A percentile compares a stretch with the other conserved stretches of the same genome.
These are phyloP conservation scores for Cystobasidiaceae sp. DNA, from an alignment of 1,284 basidiomycete genomes.

Conservation along the genomic window DNA sequence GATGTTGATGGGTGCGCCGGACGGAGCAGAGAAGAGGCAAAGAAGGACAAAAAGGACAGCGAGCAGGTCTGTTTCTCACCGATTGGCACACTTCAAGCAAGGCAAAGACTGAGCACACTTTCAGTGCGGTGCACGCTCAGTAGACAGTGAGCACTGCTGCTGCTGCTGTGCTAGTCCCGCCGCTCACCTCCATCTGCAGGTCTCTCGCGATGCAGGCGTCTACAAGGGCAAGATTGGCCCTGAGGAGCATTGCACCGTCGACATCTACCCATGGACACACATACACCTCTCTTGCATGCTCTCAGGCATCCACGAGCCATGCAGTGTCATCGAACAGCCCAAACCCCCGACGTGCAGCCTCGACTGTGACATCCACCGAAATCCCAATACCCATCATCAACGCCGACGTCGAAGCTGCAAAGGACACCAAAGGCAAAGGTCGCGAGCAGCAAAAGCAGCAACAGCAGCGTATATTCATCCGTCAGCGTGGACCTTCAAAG, in stretches of 20 bases:
- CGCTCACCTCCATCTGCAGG: no score
- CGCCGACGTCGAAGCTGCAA: background rate
- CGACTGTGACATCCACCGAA: background rate
- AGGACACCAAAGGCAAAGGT: slow-evolving; percentile 14
- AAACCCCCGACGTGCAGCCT: background rate
- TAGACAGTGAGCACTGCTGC: background rate
- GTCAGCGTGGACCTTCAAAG: no score
- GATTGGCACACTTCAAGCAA: background rate
- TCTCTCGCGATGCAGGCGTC: no score
- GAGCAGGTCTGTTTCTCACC: background rate
- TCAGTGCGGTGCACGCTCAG: background rate
- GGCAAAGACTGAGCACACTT: background rate
- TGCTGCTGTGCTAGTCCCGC: no score
- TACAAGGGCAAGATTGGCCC: no score
- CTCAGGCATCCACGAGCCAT: slow-evolving; percentile 3
- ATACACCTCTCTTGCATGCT: background rate
- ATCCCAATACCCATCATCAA: background rate
- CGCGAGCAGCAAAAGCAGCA: background rate
- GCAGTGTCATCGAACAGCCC: background rate
- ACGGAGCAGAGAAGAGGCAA: background rate
- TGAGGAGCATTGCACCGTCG: background rate
- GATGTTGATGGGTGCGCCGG: background rate
- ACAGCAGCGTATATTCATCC: no score
- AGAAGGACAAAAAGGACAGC: background rate
- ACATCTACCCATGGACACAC: background rate